A percentile compares a stretch with the other conserved stretches of the same genome.
Evolutionary conservation across 805 yeast species (phyloP).

Genomic region (Wickerhamiella slavikovae): DNA sequence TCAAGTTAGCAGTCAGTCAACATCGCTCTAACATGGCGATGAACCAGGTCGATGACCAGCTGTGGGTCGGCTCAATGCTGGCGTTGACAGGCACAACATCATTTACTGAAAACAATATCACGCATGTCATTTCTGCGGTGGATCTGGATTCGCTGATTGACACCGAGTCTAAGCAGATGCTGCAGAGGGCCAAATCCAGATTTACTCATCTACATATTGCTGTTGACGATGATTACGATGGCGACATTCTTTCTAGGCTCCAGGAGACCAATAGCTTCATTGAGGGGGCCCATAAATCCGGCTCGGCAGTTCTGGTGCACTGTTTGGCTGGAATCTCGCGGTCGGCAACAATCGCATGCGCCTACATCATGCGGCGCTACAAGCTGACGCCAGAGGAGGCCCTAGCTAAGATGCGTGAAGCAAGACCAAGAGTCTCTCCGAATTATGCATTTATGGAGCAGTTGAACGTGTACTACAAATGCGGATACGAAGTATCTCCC

Average conservation of each 20-base stretch:
- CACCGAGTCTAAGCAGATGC: constrained; percentile 3
- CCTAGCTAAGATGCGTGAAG: constrained; percentile 52
- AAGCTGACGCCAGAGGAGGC: constrained; percentile 37
- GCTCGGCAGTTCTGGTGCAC: constrained; percentile 35
- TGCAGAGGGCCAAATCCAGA: constrained; percentile 2
- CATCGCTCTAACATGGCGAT: constrained; percentile 15
- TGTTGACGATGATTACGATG: constrained; percentile 49
- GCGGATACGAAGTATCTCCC: constrained; percentile 16
- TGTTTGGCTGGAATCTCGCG: constrained; percentile 90
- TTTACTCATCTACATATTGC: constrained; percentile 20
- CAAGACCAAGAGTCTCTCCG: constrained; percentile 40
- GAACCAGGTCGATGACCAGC: constrained; percentile 54
- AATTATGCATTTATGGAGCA: constrained; percentile 60
- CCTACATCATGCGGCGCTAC: constrained; percentile 61
- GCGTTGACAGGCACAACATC: constrained; percentile 38
- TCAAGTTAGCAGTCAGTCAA: not conserved
- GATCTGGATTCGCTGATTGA: no score
- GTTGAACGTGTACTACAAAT: constrained; percentile 35
- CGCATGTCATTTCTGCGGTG: constrained; percentile 53
- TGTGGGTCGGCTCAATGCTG: constrained; percentile 54
- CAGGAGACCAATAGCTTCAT: constrained; percentile 46
- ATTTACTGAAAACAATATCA: constrained; percentile 32
- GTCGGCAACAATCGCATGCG: constrained; percentile 73
- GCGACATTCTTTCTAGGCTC: constrained; percentile 44
- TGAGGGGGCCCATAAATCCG: constrained; percentile 25